A percentile compares a stretch with the other conserved stretches of the same genome.
Conservation (phyloP, 805 yeast species). For the Nakazawaea siamensis region DNA sequence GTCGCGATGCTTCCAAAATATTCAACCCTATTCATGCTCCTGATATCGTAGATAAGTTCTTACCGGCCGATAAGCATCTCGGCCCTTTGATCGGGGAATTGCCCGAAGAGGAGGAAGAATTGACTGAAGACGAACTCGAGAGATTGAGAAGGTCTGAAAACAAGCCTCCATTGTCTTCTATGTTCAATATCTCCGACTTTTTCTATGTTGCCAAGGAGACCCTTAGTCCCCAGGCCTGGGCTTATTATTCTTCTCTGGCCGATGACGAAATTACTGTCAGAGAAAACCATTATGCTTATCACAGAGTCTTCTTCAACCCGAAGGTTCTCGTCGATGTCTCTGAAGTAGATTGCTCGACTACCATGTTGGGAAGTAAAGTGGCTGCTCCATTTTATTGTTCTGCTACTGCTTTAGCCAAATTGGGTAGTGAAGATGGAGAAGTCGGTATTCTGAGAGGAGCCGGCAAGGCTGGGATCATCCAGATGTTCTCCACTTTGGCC, state of each 20-base stretch:
- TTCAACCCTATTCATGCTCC: slow-evolving; percentile 88
- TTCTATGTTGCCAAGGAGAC: slow-evolving; percentile 79
- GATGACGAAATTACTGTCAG: slow-evolving; percentile 89
- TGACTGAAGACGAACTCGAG: slow-evolving; percentile 31
- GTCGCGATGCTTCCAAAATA: slow-evolving; percentile 73
- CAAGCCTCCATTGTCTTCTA: slow-evolving; percentile 62
- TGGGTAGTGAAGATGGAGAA: slow-evolving; percentile 94
- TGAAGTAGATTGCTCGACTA: slow-evolving; percentile 60
- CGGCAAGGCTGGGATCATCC: slow-evolving; percentile 45
- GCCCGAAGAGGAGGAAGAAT: slow-evolving; percentile 24
- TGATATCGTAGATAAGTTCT: slow-evolving; percentile 65
- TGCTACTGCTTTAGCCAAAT: slow-evolving; percentile 87
- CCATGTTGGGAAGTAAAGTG: slow-evolving; percentile 61
- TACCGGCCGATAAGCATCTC: slow-evolving; percentile 51
- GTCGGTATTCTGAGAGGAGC: slow-evolving; percentile 76
- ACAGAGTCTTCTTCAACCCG: slow-evolving; percentile 83
- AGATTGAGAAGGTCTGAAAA: slow-evolving; percentile 33
- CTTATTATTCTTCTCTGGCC: slow-evolving; percentile 84
- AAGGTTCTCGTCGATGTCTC: slow-evolving; percentile 72
- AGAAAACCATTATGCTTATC: slow-evolving; percentile 87
- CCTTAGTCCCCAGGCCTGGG: slow-evolving; percentile 78
- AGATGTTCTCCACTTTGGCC: slow-evolving; percentile 39
- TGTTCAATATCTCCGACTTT: slow-evolving; percentile 77
- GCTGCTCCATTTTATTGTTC: slow-evolving; percentile 80
- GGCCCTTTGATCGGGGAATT: slow-evolving; percentile 32